Percentiles rank a stretch among this genome's conserved stretches.
phyloP scores from a whole-genome alignment of 768 basidiomycete genomes.

The Termitomyces sp. region DNA sequence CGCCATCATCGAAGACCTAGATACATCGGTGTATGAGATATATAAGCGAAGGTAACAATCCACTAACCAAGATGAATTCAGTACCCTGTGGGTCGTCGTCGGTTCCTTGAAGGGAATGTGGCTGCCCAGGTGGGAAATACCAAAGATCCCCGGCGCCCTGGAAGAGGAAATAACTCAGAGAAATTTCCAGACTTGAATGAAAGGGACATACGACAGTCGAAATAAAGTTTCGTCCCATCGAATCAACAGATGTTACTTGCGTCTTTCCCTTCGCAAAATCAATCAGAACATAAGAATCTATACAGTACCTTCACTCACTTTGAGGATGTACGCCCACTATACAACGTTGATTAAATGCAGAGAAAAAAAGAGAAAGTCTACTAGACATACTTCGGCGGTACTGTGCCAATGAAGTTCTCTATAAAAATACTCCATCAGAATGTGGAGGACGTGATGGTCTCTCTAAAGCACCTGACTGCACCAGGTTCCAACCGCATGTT shows the following conservation, averaged over 20 bases:
- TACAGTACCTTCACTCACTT: slow-evolving; percentile 14
- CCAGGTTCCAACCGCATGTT: slow-evolving; percentile 48
- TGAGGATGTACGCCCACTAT: slow-evolving; percentile 50
- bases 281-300: not conserved
- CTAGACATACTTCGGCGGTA: slow-evolving; percentile 33
- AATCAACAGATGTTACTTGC: slow-evolving; percentile 43
- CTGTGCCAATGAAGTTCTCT: slow-evolving; percentile 54
- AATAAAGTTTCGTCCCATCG: slow-evolving; percentile 42
- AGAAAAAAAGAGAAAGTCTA: not conserved
- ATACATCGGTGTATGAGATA: not conserved
- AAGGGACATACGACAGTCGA: slow-evolving; percentile 38
- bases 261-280: slow-evolving; percentile 31
- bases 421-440: not conserved
- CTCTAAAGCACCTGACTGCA: slow-evolving; percentile 32
- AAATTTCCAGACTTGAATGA: not conserved
- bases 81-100: slow-evolving; percentile 37
- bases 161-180: not conserved
- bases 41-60: not conserved
- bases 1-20: slow-evolving; percentile 46
- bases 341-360: not conserved
- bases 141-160: slow-evolving; percentile 46
- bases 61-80: slow-evolving; percentile 44
- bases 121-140: slow-evolving; percentile 53
- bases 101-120: slow-evolving; percentile 51
- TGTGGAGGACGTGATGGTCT: not conserved